Evolutionary conservation across 768 basidiomycete species (phyloP).

Genomic region (Leccinum longicurvipes): DNA sequence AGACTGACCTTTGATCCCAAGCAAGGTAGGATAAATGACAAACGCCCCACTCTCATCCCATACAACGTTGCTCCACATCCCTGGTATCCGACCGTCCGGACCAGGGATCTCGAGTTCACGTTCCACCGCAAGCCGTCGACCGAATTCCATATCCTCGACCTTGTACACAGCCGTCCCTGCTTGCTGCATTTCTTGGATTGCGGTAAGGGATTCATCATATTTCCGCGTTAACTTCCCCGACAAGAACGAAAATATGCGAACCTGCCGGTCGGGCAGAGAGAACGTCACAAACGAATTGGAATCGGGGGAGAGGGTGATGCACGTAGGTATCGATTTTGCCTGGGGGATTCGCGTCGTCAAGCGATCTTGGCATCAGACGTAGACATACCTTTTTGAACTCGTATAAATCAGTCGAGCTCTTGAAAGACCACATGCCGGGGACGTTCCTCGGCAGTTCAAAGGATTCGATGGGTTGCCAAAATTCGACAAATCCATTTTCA

Average conservation of each 20-base stretch:
- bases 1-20: conserved; percentile 87
- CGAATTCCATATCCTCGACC: conserved; percentile 99
- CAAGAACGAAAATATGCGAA: conserved; percentile 91
- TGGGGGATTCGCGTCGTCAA: conserved; percentile 28
- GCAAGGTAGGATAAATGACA: conserved; percentile 85
- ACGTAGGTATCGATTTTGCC: conserved; percentile 91
- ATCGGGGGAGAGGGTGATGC: conserved; percentile 87
- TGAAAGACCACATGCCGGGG: conserved; percentile 82
- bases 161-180: conserved; percentile 90
- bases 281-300: conserved; percentile 89
- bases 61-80: conserved; percentile 82
- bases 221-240: conserved; percentile 86
- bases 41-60: conserved; percentile 99
- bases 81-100: conserved; percentile 67
- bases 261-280: conserved; percentile 89
- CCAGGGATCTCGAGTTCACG: conserved; percentile 84
- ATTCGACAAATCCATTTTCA: conserved; percentile 92
- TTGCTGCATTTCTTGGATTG: conserved; percentile 98
- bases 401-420: conserved; percentile 89
- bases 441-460: conserved; percentile 80
- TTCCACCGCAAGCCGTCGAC: conserved; percentile 90
- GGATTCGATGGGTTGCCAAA: conserved; percentile 90
- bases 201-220: conserved; percentile 91
- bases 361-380: neutral
- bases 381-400: conserved; percentile 90